A percentile compares a stretch with the other conserved stretches of the same genome.
Conservation (phyloP, 495 filamentous ascomycete genomes). For the Letharia columbiana region DNA sequence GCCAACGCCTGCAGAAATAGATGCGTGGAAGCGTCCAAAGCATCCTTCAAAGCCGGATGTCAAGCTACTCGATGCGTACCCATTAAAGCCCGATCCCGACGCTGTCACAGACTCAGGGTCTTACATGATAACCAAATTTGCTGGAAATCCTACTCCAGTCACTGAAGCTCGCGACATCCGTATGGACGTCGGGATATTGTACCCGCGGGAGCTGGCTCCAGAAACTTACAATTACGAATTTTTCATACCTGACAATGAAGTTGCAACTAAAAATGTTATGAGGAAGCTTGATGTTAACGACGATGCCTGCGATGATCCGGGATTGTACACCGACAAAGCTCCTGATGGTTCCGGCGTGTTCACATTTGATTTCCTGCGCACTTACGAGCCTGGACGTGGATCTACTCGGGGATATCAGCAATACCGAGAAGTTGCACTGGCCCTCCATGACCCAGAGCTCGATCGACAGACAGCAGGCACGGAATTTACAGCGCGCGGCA, state of each 20-base stretch:
- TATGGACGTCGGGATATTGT: conserved; percentile 70
- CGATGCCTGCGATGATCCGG: conserved; percentile 55
- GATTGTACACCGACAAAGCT: conserved; percentile 53
- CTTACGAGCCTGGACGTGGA: conserved; percentile 72
- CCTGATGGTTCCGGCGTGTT: conserved; percentile 46
- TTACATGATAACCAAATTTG: conserved; percentile 84
- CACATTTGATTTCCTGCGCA: conserved; percentile 66
- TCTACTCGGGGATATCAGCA: conserved; percentile 46
- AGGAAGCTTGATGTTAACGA: conserved; percentile 65
- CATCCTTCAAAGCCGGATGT: conserved; percentile 78
- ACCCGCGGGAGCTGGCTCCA: conserved; percentile 46
- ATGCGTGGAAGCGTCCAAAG: conserved; percentile 64
- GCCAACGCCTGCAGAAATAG: conserved; percentile 46
- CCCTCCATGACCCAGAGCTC: conserved; percentile 56
- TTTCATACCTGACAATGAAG: conserved; percentile 55
- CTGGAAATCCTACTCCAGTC: conserved; percentile 62
- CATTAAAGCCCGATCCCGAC: conserved; percentile 79
- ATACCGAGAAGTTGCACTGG: conserved; percentile 51
- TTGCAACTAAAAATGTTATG: conserved; percentile 54
- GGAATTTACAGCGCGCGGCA: background rate
- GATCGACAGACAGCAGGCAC: conserved; percentile 30
- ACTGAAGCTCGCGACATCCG: conserved; percentile 62
- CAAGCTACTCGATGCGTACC: conserved; percentile 68
- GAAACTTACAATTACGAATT: conserved; percentile 62
- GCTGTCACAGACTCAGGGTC: conserved; percentile 79